Base-by-base conservation (phyloP, 257 asterid genomes). In the Solanum appendiculatum region DNA sequence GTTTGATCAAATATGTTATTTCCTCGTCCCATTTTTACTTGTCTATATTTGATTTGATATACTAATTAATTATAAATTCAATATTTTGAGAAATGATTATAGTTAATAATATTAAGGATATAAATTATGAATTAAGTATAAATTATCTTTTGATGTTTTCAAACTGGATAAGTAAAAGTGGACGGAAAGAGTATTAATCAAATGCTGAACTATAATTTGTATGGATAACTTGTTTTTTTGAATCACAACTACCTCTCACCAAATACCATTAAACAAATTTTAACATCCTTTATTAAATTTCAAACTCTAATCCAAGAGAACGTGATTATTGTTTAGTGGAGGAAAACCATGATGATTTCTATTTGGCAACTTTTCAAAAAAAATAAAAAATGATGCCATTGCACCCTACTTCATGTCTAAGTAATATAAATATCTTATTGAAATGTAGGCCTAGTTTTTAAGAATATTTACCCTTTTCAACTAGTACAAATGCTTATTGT, bases 361-460 rank as follows among this genome's bases (percentile, higher is more conserved):
- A 9, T 46, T 46, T 80, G 5, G 66, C 8, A 80, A 80, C 12
- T 18, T 80, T 66, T 46, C 40, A 46, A 80, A 80, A 7, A n/a
- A n/a, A n/a, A n/a, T n/a, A n/a, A n/a, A n/a, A 80, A 80, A 80
- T 80, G 66, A 80, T 80, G 85, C 85, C 85, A 46, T 80, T 48
- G 85, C 46, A 46, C 85, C 66, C 66, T 27, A 80, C 85, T 42
- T 18, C 84, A 25, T 14, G 25, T 78, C 84, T n/a, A 48, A 27
- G 29, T 16, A 46, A 46, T 9, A 80, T n/a, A 80, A 29, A 46
- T 80, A 25, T 77, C 16, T 40, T 75, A 75, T 27, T 78, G 16
- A 16, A 78, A 44, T 78, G 27, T 80, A 27, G 39, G 39, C 18
- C 42, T 15, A 5, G 20, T 46, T 80, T 16, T 44, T 29, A 80